Evolutionary conservation across 148 eudicot species (phyloP).

Genomic region (Agrostemma githago): DNA sequence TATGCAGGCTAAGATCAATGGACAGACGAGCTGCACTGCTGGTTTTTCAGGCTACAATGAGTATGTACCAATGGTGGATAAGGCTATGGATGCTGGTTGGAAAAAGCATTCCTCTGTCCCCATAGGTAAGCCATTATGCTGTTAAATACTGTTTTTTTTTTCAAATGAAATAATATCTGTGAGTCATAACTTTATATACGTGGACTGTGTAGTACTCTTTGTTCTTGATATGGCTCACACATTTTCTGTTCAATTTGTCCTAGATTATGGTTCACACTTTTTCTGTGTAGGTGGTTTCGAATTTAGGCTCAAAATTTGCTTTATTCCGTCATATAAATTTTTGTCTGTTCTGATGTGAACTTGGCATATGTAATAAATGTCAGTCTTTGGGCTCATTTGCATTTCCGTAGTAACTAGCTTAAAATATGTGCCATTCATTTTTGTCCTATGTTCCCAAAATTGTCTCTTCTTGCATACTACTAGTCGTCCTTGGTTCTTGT

Average conservation of each 20-base stretch:
- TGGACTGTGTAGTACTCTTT: not conserved
- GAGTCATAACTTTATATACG: not conserved
- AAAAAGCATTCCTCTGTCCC: constrained; percentile 66
- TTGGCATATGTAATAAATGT: not conserved
- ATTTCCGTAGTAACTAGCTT: not conserved
- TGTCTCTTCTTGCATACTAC: not conserved
- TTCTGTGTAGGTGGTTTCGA: not conserved
- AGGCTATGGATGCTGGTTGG: constrained; percentile 88
- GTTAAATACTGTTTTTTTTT: not conserved
- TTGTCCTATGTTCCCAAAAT: too few relatives aligned
- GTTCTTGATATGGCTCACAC: too few relatives aligned
- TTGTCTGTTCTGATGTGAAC: not conserved
- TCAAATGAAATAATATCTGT: not conserved
- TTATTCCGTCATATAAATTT: not conserved
- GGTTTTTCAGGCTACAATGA: constrained; percentile 76
- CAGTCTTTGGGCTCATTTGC: not conserved
- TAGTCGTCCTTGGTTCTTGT: not conserved
- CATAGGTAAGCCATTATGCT: constrained; percentile 43
- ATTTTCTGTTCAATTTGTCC: not conserved
- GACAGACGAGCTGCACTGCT: constrained; percentile 46
- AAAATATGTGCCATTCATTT: not conserved
- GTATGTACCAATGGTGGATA: constrained; percentile 94
- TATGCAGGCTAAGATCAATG: constrained; percentile 66
- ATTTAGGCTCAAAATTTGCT: not conserved
- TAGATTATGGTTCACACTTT: not conserved